Percentiles rank a stretch among this genome's conserved stretches.
phyloP scores from a whole-genome alignment of 352 stramenopile genomes.

The Phytopythium helicoides region DNA sequence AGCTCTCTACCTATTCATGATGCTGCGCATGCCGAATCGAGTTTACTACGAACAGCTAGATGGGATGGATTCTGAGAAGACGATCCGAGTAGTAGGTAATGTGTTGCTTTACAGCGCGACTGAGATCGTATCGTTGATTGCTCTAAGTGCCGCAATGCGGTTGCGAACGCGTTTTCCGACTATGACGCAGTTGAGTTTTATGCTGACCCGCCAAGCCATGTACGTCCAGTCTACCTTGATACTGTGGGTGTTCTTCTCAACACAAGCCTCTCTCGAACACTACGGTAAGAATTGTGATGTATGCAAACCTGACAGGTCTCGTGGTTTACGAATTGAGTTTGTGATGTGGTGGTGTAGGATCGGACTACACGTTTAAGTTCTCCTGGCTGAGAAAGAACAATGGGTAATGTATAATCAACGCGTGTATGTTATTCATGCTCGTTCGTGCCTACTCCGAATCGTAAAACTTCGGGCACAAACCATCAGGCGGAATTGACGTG shows the following conservation, averaged over 20 bases:
- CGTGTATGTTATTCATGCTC: background rate
- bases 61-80: conserved; percentile 4
- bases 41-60: conserved; percentile 26
- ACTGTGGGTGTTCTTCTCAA: conserved; percentile 25
- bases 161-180: background rate
- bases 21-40: conserved; percentile 21
- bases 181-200: conserved; percentile 7
- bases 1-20: conserved; percentile 20
- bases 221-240: conserved; percentile 13
- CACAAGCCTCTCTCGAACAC: conserved; percentile 19
- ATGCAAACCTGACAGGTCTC: background rate
- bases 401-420: no score
- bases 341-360: background rate
- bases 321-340: background rate
- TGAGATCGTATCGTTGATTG: background rate
- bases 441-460: conserved; percentile 1
- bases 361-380: conserved; percentile 3
- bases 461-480: conserved; percentile 57
- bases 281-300: conserved; percentile 17
- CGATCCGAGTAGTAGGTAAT: background rate
- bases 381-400: background rate
- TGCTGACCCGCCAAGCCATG: conserved; percentile 13
- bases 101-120: background rate
- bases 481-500: conserved; percentile 45
- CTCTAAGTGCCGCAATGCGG: background rate